phyloP scores from a whole-genome alignment of 371 early-diverging fungal species.

The Mortierella sp. region DNA sequence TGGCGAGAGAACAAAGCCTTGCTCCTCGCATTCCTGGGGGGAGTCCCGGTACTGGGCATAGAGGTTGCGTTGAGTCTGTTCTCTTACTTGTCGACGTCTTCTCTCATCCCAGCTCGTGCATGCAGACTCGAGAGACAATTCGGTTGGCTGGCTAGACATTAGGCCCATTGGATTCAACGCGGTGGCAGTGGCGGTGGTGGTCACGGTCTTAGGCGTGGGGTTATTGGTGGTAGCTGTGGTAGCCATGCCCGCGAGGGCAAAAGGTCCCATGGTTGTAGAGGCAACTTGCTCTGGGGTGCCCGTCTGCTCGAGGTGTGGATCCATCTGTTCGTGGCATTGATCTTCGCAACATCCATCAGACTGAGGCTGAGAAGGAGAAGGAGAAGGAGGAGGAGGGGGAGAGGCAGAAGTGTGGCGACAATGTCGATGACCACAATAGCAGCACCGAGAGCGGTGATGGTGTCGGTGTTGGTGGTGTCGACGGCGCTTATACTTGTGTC shows the following conservation, averaged over 20 bases:
- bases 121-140: not conserved
- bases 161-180: not conserved
- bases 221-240: not conserved
- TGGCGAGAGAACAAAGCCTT: not conserved
- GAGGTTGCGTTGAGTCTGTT: not conserved
- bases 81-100: not conserved
- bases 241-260: not conserved
- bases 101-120: not conserved
- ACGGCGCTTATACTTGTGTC: not conserved
- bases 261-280: not conserved
- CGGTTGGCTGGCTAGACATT: not conserved
- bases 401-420: not conserved
- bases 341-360: too few relatives aligned
- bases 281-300: not conserved
- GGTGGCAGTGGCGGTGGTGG: not conserved
- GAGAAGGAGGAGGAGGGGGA: too few relatives aligned
- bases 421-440: not conserved
- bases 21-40: not conserved
- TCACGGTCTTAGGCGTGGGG: not conserved
- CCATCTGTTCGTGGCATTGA: not conserved
- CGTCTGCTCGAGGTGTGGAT: not conserved
- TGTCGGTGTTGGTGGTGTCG: not conserved
- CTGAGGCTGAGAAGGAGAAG: not conserved
- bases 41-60: not conserved
- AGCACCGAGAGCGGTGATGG: not conserved